A percentile compares a stretch with the other conserved stretches of the same genome.
Evolutionary conservation across 805 yeast species (phyloP).

Genomic region (Suhomyces tanzawaensis): DNA sequence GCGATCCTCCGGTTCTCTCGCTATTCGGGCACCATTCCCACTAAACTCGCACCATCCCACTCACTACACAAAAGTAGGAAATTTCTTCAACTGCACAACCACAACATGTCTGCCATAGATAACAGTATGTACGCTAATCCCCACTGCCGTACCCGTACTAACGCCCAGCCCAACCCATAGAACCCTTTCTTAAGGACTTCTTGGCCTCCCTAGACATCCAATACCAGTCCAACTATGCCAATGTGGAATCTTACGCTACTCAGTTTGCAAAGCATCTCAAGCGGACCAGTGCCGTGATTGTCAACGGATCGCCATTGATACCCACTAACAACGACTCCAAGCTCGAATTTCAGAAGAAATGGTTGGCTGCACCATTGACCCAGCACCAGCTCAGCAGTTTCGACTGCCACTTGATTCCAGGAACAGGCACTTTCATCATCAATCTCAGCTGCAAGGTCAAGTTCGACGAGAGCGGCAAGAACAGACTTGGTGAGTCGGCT

Average conservation of each 20-base stretch:
- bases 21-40: too few species aligned
- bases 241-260: conserved; percentile 40
- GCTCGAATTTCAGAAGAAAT: conserved; percentile 52
- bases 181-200: conserved; percentile 37
- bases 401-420: conserved; percentile 68
- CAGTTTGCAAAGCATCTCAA: conserved; percentile 52
- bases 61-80: too few species aligned
- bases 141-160: too few species aligned
- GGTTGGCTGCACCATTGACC: conserved; percentile 57
- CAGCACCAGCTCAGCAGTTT: conserved; percentile 62
- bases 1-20: too few species aligned
- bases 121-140: background rate
- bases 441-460: conserved; percentile 59
- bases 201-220: conserved; percentile 36
- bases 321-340: conserved; percentile 31
- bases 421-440: conserved; percentile 53
- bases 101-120: background rate
- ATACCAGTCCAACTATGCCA: conserved; percentile 27
- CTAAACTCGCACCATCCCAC: too few species aligned
- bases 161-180: conserved; percentile 35
- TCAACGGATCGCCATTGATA: conserved; percentile 56
- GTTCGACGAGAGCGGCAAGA: conserved; percentile 74
- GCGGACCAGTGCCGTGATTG: conserved; percentile 49
- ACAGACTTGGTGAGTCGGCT: conserved; percentile 62
- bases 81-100: too few species aligned